Base-by-base conservation (phyloP, 1,284 basidiomycete genomes). In the Earliella scabrosa region DNA sequence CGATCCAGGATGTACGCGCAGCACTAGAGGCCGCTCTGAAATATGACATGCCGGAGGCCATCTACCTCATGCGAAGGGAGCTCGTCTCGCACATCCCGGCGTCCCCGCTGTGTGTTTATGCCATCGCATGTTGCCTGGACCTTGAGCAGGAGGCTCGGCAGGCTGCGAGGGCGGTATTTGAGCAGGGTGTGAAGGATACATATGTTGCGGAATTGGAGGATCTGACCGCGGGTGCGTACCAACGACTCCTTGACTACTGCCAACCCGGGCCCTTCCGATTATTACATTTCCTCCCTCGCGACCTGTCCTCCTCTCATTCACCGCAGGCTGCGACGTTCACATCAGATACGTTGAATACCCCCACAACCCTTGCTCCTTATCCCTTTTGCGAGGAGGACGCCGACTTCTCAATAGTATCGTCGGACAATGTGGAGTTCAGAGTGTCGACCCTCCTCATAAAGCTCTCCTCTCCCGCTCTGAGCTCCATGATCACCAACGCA, bases 21-120 rank as follows among this genome's bases (percentile, higher is more conserved):
- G 59, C 71, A 3, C 53, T 74, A n/a, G 65, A 65, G 34, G 73
- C 70, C 0, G 73, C 71, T 3, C 45, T 67, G 13, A 78, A 78
- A 45, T 76, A 77, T 29, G 63, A 65, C 10, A 74, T 77, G 71
- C 68, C 70, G 43, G 41, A 62, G 24, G 58, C 56, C 1, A 43
- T 59, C 18, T 23, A 53, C 3, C 27, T 50, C 24, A 41, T 52
- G 23, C 45, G 36, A 2, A 10, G 66, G 59, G 16, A 61, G 39
- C 47, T 67, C 2, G 45, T 61, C 0, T 56, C 56, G 1, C 66
- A 73, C 39, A 34, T 73, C 14, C 54, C 63, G n/a, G 59, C 57
- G 6, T 66, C 71, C 7, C 68, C 77, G 0, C 40, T 75, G 16
- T 67, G 65, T 13, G 54, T 73, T 2, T 76, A 75, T 41, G 70